A percentile compares a stretch with the other conserved stretches of the same genome.
Evolutionary conservation across 305 asterid species (phyloP).

Genomic region (Fraxinus greggii): DNA sequence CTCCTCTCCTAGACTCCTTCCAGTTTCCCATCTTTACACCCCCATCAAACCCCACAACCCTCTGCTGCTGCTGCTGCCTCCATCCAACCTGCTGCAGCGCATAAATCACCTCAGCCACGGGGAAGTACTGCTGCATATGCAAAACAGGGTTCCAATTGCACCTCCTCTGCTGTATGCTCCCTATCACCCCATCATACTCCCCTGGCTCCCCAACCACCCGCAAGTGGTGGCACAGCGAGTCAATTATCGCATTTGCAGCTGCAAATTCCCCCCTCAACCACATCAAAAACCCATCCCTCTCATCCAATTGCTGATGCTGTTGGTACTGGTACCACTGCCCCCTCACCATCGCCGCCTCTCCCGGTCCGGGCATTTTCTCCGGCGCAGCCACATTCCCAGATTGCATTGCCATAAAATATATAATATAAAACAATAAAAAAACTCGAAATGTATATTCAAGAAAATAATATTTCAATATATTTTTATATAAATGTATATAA

Average conservation of each 20-base stretch:
- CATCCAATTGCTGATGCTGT: constrained; percentile 55
- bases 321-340: constrained; percentile 61
- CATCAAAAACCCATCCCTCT: constrained; percentile 66
- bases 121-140: constrained; percentile 90
- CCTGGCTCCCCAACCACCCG: constrained; percentile 63
- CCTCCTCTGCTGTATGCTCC: constrained; percentile 72
- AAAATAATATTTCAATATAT: not conserved
- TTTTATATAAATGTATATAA: constrained; percentile 12
- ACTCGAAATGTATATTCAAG: not conserved
- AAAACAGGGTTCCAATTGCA: constrained; percentile 69
- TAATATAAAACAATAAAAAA: constrained; percentile 3
- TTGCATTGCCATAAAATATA: constrained; percentile 56
- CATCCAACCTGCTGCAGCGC: constrained; percentile 74
- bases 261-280: constrained; percentile 93
- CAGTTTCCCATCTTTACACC: constrained; percentile 32
- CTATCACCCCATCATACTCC: constrained; percentile 77
- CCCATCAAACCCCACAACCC: constrained; percentile 43
- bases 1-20: constrained; percentile 45
- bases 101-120: constrained; percentile 69
- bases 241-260: constrained; percentile 85
- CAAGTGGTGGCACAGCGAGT: constrained; percentile 81
- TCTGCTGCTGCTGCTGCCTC: constrained; percentile 46
- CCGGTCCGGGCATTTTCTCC: constrained; percentile 51
- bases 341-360: constrained; percentile 26
- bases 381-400: constrained; percentile 58